Evolutionary conservation across 805 yeast genomes (phyloP), one percentile per base, ranked within the genome.

Genomic region (Aciculoconidium aculeatum): DNA sequence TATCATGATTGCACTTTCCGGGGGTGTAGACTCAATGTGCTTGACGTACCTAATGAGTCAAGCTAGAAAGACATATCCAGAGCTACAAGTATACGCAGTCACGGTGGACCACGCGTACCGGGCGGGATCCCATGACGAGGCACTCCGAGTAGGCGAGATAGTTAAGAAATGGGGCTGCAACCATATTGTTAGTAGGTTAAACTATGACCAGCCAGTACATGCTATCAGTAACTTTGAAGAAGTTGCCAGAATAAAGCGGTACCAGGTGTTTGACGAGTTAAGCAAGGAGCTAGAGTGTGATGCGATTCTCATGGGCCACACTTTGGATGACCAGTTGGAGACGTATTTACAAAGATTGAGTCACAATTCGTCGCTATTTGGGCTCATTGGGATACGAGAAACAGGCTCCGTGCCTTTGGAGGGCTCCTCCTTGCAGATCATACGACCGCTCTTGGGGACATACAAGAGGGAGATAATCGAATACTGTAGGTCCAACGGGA

Each of bases 11-110:
- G 86, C 87, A 0, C 66, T 83, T 1, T 77, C 86, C 10, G 94
- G 94, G 1, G 94, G 94, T 1, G 86, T 79, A 0, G 94, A 83
- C 47, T 82, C 92, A 1, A 76, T 82, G 75, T 77, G 82, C 9
- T 49, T 83, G 24, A 63, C 81, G 0, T 67, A 67, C 39, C 55
- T 80, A 11, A 49, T 78, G 4, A 36, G 58, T 1, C 49, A 55
- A 15, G 69, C 58, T 40, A 53, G 46, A 17, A 35, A 61, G 7
- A 33, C 29, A 3, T 30, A 55, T 5, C 45, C 56, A 2, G 35
- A 41, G 1, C 38, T 71, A 11, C 31, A 53, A 13, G 49, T 76
- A 1, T 51, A 53, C 30, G 84, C 86, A 3, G 59, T 80, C 20
- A 78, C 88, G 0, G 69, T 83, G 0, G 80, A 84, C 47, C 94